Conservation (phyloP, 2,329 filamentous ascomycete species). For the Teratosphaeria epicoccoides region DNA sequence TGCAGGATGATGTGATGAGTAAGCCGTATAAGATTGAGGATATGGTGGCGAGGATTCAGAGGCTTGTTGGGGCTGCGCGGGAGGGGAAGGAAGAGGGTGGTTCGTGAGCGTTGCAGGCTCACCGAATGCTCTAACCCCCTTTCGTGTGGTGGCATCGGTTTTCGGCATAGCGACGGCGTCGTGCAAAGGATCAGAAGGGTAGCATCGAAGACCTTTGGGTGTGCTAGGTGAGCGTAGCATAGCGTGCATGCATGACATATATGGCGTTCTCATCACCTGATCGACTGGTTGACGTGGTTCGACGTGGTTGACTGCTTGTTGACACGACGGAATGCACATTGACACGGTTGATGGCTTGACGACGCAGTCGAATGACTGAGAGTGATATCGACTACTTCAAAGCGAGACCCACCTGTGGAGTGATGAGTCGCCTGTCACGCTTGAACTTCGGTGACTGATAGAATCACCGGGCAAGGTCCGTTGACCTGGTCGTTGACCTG, state of each 20-base stretch:
- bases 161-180: not conserved
- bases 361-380: too few relatives aligned
- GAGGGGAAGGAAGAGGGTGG: not conserved
- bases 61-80: not conserved
- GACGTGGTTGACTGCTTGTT: too few relatives aligned
- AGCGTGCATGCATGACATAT: not conserved
- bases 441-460: too few relatives aligned
- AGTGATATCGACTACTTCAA: too few relatives aligned
- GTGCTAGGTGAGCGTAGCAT: not conserved
- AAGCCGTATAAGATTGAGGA: conserved; percentile 27
- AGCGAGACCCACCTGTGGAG: too few relatives aligned
- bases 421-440: too few relatives aligned
- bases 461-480: too few relatives aligned
- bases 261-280: too few relatives aligned
- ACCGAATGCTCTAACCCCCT: not conserved
- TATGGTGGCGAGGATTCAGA: conserved; percentile 14
- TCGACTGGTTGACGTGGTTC: too few relatives aligned
- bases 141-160: not conserved
- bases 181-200: not conserved
- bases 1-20: conserved; percentile 15
- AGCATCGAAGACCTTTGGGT: not conserved
- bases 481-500: too few relatives aligned
- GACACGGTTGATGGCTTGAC: too few relatives aligned
- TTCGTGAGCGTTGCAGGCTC: not conserved
- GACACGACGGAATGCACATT: too few relatives aligned